Percentiles rank a stretch among this genome's conserved stretches.
Evolutionary conservation across 257 asterid species (phyloP).

Genomic region (Gardenia jasminoides): DNA sequence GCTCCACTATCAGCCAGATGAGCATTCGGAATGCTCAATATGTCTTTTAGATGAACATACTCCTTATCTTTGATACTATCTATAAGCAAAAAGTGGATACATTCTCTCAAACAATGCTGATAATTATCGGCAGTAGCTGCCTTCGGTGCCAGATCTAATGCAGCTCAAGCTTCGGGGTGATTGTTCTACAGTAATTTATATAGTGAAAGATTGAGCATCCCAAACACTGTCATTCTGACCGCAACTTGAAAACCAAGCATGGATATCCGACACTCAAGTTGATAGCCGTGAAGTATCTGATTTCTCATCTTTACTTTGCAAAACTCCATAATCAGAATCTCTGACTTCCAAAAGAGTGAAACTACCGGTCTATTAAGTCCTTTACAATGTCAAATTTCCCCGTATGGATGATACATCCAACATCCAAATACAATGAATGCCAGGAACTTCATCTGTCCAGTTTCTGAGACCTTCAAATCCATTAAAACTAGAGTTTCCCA

Average conservation of each 20-base stretch:
- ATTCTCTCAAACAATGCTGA: constrained; percentile 42
- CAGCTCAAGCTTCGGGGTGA: constrained; percentile 28
- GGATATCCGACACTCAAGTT: constrained; percentile 27
- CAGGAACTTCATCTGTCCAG: constrained; percentile 44
- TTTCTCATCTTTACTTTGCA: constrained; percentile 3
- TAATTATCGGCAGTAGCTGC: constrained; percentile 37
- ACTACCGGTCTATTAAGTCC: constrained; percentile 45
- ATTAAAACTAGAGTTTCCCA: constrained; percentile 25
- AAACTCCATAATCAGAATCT: constrained; percentile 16
- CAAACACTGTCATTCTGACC: constrained; percentile 34
- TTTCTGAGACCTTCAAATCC: constrained; percentile 42
- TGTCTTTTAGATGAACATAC: neutral
- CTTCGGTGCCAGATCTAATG: constrained; percentile 35
- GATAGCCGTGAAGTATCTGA: constrained; percentile 11
- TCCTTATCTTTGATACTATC: constrained; percentile 18
- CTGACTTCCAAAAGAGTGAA: constrained; percentile 16
- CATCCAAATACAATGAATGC: constrained; percentile 48
- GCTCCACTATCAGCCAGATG: constrained; percentile 35
- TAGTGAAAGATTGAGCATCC: constrained; percentile 41
- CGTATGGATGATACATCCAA: constrained; percentile 30
- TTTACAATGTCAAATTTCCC: constrained; percentile 27
- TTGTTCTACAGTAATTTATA: constrained; percentile 36
- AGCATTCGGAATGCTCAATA: constrained; percentile 23
- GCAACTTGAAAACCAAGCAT: constrained; percentile 25
- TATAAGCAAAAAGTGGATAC: constrained; percentile 24